Evolutionary conservation across 2,329 filamentous ascomycete species (phyloP), one percentile per base, ranked within the genome.

Genomic region (Hymenoscyphus infarciens): DNA sequence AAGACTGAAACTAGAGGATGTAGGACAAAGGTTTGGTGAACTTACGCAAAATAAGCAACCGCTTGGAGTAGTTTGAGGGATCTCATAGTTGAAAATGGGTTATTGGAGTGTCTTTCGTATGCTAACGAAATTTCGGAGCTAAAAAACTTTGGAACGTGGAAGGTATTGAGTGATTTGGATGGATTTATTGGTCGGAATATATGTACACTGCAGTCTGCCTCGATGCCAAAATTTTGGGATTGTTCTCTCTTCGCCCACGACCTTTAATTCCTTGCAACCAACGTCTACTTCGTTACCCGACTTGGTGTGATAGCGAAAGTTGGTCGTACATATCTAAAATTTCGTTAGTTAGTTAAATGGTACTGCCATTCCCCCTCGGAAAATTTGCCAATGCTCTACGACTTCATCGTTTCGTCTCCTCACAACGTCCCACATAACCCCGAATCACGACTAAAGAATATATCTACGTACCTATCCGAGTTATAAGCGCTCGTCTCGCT

Each of bases 401-500:
- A 3, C 8, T 15, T 15, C 13, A 35, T 35, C 33, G 33, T 15
- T 39, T 25, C 15, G 45, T 27, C 42, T 13, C 19, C 13, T 16
- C 3, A 8, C 52, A 57, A 39, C 52, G 45, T 29, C 45, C 52
- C 10, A 6, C 39, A 22, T 11, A n/a, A 16, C 6, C 35, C 59
- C 31, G 16, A 62, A n/a, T 19, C 35, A 45, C 16, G 42, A 49
- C 56, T 25, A 49, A 29, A 45, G 63, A 38, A 49, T 61, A 61
- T 13, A 25, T 29, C 29, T 25, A 60, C 89, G 68, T 81, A 97
- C 91, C 91, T 84, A 75, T 97, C 92, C 69, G 85, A 87, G 80
- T 98, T 85, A 81, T 97, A 99, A 57, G 96, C 83, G 80, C 89
- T 91, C 60, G 85, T 86, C 77, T 94, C 90, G 68, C 88, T 87